phyloP scores from a whole-genome alignment of 345 rosid genomes.

The Triadica sebifera region DNA sequence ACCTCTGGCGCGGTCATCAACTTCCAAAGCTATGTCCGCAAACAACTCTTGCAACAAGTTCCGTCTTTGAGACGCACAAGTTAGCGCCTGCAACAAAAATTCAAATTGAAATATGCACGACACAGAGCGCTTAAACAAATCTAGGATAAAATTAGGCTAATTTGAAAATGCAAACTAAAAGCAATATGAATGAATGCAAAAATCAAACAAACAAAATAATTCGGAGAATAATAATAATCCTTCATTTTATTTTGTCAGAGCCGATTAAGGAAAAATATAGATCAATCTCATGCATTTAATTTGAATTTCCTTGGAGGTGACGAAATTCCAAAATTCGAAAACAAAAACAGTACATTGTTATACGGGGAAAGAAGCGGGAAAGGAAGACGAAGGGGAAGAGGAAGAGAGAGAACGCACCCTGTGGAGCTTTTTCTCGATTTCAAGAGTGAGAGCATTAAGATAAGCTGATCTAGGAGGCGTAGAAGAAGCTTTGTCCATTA shows the following conservation, averaged over 20 bases:
- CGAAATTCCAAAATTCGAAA: not conserved
- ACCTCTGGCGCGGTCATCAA: slow-evolving; percentile 94
- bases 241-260: not conserved
- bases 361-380: slow-evolving; percentile 15
- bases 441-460: slow-evolving; percentile 69
- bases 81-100: slow-evolving; percentile 57
- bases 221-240: not conserved
- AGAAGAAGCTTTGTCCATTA: slow-evolving; percentile 51
- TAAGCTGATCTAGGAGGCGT: slow-evolving; percentile 61
- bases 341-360: not conserved
- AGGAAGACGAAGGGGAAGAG: not conserved
- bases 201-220: not conserved
- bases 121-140: not conserved
- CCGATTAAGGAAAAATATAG: not conserved
- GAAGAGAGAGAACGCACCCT: slow-evolving; percentile 49
- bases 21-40: slow-evolving; percentile 88
- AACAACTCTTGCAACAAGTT: slow-evolving; percentile 81
- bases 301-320: not conserved
- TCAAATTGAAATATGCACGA: not conserved
- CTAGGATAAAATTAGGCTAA: not conserved
- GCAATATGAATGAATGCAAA: not conserved
- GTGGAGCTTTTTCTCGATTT: slow-evolving; percentile 92
- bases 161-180: not conserved
- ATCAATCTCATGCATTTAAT: not conserved
- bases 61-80: slow-evolving; percentile 79